Base-by-base conservation (phyloP, 176 grass and related monocot genomes). In the Alopecurus myosuroides region DNA sequence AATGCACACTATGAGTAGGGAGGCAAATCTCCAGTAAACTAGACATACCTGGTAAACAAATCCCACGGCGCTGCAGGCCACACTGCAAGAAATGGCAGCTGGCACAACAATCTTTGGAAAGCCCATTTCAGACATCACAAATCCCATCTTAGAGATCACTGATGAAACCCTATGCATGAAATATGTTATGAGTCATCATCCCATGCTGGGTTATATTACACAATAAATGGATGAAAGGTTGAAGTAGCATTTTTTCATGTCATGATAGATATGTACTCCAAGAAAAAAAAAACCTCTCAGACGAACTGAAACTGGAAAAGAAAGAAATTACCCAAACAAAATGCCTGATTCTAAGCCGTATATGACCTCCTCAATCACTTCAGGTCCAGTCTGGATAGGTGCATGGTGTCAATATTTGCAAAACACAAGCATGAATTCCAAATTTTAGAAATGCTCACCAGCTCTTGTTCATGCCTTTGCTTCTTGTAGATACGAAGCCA, bases 101-200 rank as follows among this genome's bases (percentile, higher is more conserved):
- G 97, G 97, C 30, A 99, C 91, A 81, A 99, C 90, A 75, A 95
- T 77, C 80, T 92, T 96, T 15, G 90, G 89, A 62, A 96, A 92
- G 28, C 97, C 92, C 78, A 96, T 88, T 82, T 94, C 97, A 17
- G 90, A 96, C 86, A 99, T 88, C 62, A 96, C 81, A 61, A 99
- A 99, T 77, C 97, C 97, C 91, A 94, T 96, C 84, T 96, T 99
- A 82, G 97, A 99, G 55, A 99, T 96, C 60, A 99, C 94, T 75
- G 97, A 96, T 84, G 97, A 93, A 88, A 99, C 89, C 84, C 96
- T 95, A 89, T 62, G 70, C 34, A 82, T 60, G n/a, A 51, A 65
- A 81, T 51, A 74, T 28, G 70, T 63, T 78, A 51, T 84, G 46
- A 87, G 48, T 74, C 35, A 48, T 84, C 55, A 1, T 58, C 2